These are phyloP conservation scores for Phytophthora hybrid DNA, from an alignment of 352 stramenopile genomes.

Conservation along the genomic window DNA sequence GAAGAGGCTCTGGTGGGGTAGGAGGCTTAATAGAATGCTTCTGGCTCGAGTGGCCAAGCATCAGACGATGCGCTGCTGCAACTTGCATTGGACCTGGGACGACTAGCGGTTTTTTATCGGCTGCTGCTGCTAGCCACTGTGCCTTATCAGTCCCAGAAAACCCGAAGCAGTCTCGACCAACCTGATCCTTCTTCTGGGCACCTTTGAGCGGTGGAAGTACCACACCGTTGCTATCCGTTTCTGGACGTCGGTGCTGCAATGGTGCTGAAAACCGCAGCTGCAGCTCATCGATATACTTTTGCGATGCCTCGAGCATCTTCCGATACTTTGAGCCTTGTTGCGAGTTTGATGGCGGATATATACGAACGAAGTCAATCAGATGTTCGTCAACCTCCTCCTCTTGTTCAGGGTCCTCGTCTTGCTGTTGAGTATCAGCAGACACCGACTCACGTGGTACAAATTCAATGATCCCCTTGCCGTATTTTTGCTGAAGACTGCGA, in stretches of 20 bases:
- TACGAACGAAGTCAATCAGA: constrained; percentile 70
- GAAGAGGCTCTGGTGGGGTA: constrained; percentile 63
- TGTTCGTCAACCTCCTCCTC: constrained; percentile 47
- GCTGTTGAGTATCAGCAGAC: constrained; percentile 4
- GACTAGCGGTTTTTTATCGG: constrained; percentile 69
- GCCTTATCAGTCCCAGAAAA: constrained; percentile 85
- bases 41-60: constrained; percentile 88
- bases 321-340: constrained; percentile 66
- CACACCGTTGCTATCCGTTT: constrained; percentile 43
- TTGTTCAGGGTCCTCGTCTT: constrained; percentile 10
- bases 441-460: constrained; percentile 39
- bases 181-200: constrained; percentile 55
- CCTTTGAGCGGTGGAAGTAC: constrained; percentile 65
- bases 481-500: constrained; percentile 73
- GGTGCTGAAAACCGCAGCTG: constrained; percentile 83
- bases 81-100: constrained; percentile 77
- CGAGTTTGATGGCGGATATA: constrained; percentile 69
- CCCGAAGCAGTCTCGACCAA: constrained; percentile 82
- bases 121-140: constrained; percentile 47
- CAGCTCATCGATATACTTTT: constrained; percentile 82
- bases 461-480: constrained; percentile 62
- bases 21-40: constrained; percentile 81
- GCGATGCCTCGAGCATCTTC: constrained; percentile 83
- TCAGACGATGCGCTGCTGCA: constrained; percentile 79
- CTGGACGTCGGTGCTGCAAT: constrained; percentile 72